These are phyloP conservation scores for Cymodocea nodosa DNA, from an alignment of 116 monocot species.

Conservation along the genomic window DNA sequence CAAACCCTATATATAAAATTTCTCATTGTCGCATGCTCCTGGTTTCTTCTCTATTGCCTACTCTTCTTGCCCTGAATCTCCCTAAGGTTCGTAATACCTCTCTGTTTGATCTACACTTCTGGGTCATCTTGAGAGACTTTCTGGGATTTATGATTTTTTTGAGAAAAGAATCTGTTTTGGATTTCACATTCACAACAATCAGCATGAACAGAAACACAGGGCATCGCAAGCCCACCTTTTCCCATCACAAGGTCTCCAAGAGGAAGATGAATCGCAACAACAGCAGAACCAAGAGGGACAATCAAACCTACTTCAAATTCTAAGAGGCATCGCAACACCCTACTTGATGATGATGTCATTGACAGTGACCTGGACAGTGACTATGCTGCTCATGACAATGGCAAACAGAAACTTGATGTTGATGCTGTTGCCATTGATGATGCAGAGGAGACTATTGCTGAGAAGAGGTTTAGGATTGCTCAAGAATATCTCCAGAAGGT, in stretches of 20 bases:
- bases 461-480: slow-evolving; percentile 60
- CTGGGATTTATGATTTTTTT: no score
- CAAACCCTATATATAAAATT: no score
- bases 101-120: no score
- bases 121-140: no score
- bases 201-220: neutral
- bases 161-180: no score
- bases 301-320: slow-evolving; percentile 34
- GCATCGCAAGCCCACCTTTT: neutral
- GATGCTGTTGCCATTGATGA: slow-evolving; percentile 1
- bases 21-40: no score
- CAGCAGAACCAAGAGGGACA: neutral
- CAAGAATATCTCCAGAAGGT: slow-evolving; percentile 54
- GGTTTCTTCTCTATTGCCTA: no score
- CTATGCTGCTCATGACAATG: slow-evolving; percentile 6
- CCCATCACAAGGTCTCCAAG: neutral
- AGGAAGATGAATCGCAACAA: neutral
- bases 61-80: no score
- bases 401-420: neutral
- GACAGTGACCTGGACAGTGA: slow-evolving; percentile 29
- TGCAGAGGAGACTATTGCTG: slow-evolving; percentile 52
- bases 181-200: no score
- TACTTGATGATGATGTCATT: slow-evolving; percentile 34
- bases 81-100: no score
- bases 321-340: slow-evolving; percentile 17